A percentile compares a stretch with the other conserved stretches of the same genome.
These are phyloP conservation scores for Candida krabiensis DNA, from an alignment of 805 yeast species.

Conservation along the genomic window DNA sequence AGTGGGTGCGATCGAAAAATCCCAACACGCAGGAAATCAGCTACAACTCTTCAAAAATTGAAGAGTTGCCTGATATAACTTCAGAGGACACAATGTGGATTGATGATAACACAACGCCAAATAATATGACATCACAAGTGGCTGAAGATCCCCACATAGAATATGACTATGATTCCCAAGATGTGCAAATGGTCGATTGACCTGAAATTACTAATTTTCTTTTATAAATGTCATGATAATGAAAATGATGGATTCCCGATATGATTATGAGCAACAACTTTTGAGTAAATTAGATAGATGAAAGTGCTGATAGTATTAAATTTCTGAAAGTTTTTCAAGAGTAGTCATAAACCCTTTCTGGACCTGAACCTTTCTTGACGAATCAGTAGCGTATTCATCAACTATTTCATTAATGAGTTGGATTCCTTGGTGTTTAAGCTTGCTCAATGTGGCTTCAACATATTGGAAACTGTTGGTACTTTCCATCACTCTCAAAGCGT, in stretches of 20 bases:
- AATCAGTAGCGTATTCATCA: conserved; percentile 8
- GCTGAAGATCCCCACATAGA: too few relatives aligned
- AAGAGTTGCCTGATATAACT: conserved; percentile 18
- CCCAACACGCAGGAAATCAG: neutral
- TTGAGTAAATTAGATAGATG: too few relatives aligned
- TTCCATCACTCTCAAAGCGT: conserved; percentile 50
- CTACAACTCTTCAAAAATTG: conserved; percentile 14
- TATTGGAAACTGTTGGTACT: conserved; percentile 42
- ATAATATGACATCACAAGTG: too few relatives aligned
- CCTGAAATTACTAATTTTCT: neutral
- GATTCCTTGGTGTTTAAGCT: conserved; percentile 26
- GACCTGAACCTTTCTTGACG: neutral
- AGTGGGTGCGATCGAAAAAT: conserved; percentile 13
- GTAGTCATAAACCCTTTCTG: conserved; percentile 7
- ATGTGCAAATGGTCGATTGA: neutral
- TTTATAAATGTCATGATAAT: neutral
- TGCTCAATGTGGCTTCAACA: conserved; percentile 30
- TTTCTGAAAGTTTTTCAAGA: conserved; percentile 9
- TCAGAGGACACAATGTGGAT: conserved; percentile 7
- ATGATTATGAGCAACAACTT: too few relatives aligned
- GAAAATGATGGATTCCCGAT: too few relatives aligned
- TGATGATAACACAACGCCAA: conserved; percentile 4
- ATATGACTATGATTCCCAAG: too few relatives aligned
- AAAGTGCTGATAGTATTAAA: too few relatives aligned
- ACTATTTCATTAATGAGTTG: conserved; percentile 22